phyloP scores from a whole-genome alignment of 371 early-diverging fungal genomes.

The Vavraia culicis region DNA sequence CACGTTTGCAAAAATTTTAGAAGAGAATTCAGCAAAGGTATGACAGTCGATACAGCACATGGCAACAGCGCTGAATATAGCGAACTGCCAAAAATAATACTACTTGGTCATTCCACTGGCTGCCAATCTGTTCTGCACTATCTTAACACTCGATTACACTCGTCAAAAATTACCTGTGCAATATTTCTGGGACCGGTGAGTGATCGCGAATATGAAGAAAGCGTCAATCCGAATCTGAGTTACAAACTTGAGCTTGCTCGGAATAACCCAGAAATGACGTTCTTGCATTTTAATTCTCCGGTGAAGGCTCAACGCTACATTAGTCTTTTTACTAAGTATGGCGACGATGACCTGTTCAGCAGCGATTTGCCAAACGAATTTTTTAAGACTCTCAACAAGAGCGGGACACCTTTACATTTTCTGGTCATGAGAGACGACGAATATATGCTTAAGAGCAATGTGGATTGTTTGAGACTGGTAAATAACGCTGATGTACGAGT shows the following conservation, averaged over 20 bases:
- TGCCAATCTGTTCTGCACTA: conserved; percentile 33
- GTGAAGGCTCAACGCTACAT: conserved; percentile 8
- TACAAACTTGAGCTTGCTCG: conserved; percentile 8
- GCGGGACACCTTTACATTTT: background rate
- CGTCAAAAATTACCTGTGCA: background rate
- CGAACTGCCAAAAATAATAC: conserved; percentile 9
- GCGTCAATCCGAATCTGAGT: conserved; percentile 10
- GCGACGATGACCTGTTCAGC: conserved; percentile 34
- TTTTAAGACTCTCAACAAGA: conserved; percentile 11
- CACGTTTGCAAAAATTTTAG: background rate
- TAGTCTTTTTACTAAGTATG: conserved; percentile 13
- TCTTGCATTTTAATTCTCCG: conserved; percentile 1
- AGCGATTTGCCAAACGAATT: background rate
- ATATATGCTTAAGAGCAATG: too few species aligned
- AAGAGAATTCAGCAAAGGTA: background rate
- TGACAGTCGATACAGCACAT: too few species aligned
- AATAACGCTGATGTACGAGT: too few species aligned
- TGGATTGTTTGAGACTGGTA: too few species aligned
- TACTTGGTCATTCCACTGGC: conserved; percentile 42
- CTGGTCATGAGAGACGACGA: too few species aligned
- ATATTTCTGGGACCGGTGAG: conserved; percentile 42
- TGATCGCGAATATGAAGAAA: conserved; percentile 38
- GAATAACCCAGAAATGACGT: conserved; percentile 7
- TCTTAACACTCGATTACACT: background rate
- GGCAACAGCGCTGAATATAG: background rate